phyloP scores from a whole-genome alignment of 768 basidiomycete genomes.

The Boletus sensibilis region DNA sequence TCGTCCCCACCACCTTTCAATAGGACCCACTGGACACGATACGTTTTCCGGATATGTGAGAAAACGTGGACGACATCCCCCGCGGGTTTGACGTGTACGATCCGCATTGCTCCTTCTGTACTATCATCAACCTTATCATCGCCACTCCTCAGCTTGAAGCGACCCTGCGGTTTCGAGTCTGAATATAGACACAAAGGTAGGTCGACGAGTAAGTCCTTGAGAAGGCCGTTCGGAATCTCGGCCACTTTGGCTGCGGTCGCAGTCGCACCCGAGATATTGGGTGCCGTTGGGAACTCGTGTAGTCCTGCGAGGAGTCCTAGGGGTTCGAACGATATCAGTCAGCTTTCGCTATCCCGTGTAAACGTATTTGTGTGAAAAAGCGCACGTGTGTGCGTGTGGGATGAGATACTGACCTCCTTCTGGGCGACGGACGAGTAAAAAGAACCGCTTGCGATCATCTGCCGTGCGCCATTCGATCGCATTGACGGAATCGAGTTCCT shows the following conservation, averaged over 20 bases:
- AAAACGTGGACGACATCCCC: slow-evolving; percentile 80
- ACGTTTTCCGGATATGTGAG: slow-evolving; percentile 89
- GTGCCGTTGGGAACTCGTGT: slow-evolving; percentile 77
- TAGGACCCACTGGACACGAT: slow-evolving; percentile 69
- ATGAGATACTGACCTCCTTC: slow-evolving; percentile 60
- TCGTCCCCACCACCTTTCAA: slow-evolving; percentile 52
- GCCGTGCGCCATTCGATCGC: slow-evolving; percentile 74
- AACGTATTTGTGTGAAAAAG: not conserved
- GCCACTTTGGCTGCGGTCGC: slow-evolving; percentile 35
- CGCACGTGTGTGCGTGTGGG: not conserved
- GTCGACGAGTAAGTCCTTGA: slow-evolving; percentile 40
- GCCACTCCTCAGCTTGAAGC: not conserved
- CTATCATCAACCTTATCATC: not conserved
- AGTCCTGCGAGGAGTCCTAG: slow-evolving; percentile 88
- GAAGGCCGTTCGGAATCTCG: slow-evolving; percentile 36
- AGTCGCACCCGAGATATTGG: slow-evolving; percentile 47
- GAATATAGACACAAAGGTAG: slow-evolving; percentile 22
- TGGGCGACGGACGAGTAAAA: slow-evolving; percentile 79
- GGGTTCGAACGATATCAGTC: not conserved
- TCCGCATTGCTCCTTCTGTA: slow-evolving; percentile 20
- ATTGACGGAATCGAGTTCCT: slow-evolving; percentile 82
- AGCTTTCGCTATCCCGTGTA: not conserved
- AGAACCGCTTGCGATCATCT: slow-evolving; percentile 47
- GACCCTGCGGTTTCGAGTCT: not conserved
- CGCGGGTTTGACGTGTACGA: slow-evolving; percentile 48